Percentiles rank a stretch among this genome's conserved stretches.
Evolutionary conservation across 768 basidiomycete genomes (phyloP).

Genomic region (Leccinum subtestaceum): DNA sequence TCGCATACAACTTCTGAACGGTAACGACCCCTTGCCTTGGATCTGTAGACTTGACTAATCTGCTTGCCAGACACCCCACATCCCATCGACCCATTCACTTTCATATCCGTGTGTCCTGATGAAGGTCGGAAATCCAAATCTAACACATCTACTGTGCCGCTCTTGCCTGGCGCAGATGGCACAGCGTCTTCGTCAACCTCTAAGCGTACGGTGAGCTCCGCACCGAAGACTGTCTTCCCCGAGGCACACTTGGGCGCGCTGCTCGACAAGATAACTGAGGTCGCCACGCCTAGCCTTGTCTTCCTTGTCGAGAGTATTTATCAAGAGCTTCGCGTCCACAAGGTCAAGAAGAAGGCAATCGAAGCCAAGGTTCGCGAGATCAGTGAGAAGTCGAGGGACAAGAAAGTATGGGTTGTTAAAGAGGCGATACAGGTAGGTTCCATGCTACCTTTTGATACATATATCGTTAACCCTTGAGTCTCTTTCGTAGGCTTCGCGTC

Average conservation of each 20-base stretch:
- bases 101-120: slow-evolving; percentile 50
- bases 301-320: slow-evolving; percentile 72
- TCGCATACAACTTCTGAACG: slow-evolving; percentile 81
- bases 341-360: slow-evolving; percentile 81
- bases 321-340: slow-evolving; percentile 63
- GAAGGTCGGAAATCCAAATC: slow-evolving; percentile 24
- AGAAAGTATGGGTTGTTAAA: slow-evolving; percentile 73
- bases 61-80: slow-evolving; percentile 58
- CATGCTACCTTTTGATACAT: not conserved
- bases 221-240: slow-evolving; percentile 65
- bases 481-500: slow-evolving; percentile 9
- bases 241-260: slow-evolving; percentile 59
- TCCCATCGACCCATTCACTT: slow-evolving; percentile 78
- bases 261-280: slow-evolving; percentile 56
- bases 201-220: slow-evolving; percentile 27
- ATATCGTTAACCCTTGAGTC: not conserved
- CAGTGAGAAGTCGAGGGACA: slow-evolving; percentile 68
- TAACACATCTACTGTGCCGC: slow-evolving; percentile 43
- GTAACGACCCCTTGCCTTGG: slow-evolving; percentile 39
- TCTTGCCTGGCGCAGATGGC: slow-evolving; percentile 38
- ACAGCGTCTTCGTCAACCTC: slow-evolving; percentile 15
- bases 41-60: slow-evolving; percentile 3
- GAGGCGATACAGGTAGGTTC: slow-evolving; percentile 12
- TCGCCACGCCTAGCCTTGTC: slow-evolving; percentile 60
- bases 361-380: slow-evolving; percentile 80